Conservation (phyloP, 2,329 filamentous ascomycete genomes). For the Periconia sp. region DNA sequence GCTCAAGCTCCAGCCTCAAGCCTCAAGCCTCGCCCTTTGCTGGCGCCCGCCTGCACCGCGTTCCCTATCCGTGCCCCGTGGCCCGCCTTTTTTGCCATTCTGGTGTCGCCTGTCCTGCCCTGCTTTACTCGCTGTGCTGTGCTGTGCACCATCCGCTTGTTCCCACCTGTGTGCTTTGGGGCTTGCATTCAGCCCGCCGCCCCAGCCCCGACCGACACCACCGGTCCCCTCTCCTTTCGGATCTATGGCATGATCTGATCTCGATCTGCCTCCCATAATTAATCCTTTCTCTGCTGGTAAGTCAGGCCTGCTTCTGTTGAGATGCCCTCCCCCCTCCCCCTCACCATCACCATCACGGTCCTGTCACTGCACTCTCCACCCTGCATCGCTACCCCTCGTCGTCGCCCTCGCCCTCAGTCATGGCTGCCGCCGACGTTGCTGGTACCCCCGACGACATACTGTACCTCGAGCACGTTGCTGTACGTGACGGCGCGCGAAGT, state of each 20-base stretch:
- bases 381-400: not conserved
- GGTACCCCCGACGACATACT: constrained; percentile 34
- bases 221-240: not conserved
- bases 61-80: not conserved
- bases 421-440: not conserved
- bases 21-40: not conserved
- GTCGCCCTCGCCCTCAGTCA: not conserved
- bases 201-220: not conserved
- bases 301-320: not conserved
- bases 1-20: not conserved
- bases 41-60: not conserved
- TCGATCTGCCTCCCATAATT: not conserved
- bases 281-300: not conserved
- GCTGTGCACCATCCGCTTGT: not conserved
- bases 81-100: not conserved
- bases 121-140: not conserved
- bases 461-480: constrained; percentile 42
- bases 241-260: not conserved
- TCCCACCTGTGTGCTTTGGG: not conserved
- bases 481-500: constrained; percentile 28
- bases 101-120: not conserved
- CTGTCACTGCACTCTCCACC: not conserved
- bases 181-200: not conserved
- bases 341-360: not conserved
- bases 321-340: not conserved